These are phyloP conservation scores for Hamiltosporidium tvaerminnensis DNA, from an alignment of 371 early-diverging fungal genomes.

Conservation along the genomic window DNA sequence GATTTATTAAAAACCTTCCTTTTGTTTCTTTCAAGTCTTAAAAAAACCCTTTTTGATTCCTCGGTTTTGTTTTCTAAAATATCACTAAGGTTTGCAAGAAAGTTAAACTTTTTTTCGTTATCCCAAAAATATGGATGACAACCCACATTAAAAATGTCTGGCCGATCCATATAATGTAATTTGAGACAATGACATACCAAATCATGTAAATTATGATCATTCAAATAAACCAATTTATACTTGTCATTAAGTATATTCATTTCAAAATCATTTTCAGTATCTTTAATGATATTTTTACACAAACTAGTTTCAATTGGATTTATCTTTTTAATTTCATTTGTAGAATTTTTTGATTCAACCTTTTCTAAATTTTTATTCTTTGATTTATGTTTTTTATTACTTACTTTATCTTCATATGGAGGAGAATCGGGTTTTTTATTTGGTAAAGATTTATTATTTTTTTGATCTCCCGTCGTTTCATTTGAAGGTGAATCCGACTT, in stretches of 20 bases:
- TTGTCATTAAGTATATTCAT: constrained; percentile 5
- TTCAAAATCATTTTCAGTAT: not conserved
- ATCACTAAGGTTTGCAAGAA: constrained; percentile 38
- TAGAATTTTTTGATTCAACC: too few relatives aligned
- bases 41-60: constrained; percentile 1
- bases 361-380: too few relatives aligned
- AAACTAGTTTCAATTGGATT: too few relatives aligned
- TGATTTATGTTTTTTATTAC: too few relatives aligned
- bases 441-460: too few relatives aligned
- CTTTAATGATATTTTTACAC: too few relatives aligned
- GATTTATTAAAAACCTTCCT: constrained; percentile 8
- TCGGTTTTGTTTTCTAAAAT: constrained; percentile 20
- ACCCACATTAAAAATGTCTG: not conserved
- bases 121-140: constrained; percentile 43
- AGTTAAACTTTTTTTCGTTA: constrained; percentile 22
- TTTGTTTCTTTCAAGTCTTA: constrained; percentile 12
- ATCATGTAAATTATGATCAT: constrained; percentile 11
- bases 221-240: not conserved
- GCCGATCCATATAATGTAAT: not conserved
- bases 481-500: not conserved
- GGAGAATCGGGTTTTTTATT: too few relatives aligned
- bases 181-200: constrained; percentile 17
- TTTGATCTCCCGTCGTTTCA: too few relatives aligned
- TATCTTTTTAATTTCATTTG: too few relatives aligned
- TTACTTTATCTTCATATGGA: too few relatives aligned